Conservation (phyloP, 2,329 filamentous ascomycete genomes). For the Setomelanomma holmii region DNA sequence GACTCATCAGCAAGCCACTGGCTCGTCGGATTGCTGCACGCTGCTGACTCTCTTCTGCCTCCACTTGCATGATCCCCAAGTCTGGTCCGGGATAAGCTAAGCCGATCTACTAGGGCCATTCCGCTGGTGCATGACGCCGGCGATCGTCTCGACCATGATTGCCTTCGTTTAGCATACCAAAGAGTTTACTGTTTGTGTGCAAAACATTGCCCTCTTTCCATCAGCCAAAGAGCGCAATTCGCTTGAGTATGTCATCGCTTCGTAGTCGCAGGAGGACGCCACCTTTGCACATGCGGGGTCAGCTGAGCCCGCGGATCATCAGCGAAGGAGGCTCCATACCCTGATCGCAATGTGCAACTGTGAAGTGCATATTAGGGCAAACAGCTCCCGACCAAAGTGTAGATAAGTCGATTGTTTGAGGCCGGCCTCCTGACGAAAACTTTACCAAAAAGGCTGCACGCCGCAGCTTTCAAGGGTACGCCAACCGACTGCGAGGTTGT, state of each 20-base stretch:
- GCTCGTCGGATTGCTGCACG: conserved; percentile 2
- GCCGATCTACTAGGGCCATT: conserved; percentile 2
- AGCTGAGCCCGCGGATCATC: conserved; percentile 11
- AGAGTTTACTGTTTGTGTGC: neutral
- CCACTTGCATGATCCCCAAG: neutral
- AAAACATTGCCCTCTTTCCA: neutral
- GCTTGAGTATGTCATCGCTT: conserved; percentile 2
- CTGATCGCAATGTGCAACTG: conserved; percentile 1
- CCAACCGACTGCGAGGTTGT: neutral
- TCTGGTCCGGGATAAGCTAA: neutral
- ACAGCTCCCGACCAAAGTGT: neutral
- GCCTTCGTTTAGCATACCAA: neutral
- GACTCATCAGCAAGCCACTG: neutral
- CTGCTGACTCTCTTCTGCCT: neutral
- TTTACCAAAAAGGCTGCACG: neutral
- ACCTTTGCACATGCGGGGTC: conserved; percentile 10
- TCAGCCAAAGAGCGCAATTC: neutral
- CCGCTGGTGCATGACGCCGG: conserved; percentile 1
- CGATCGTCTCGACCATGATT: neutral
- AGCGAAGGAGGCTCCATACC: neutral
- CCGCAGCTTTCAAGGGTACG: neutral
- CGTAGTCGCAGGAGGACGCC: neutral
- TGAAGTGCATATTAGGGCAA: conserved; percentile 7
- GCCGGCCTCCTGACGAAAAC: conserved; percentile 8
- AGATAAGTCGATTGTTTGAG: neutral